Conservation (phyloP, 208 protist species). For the Phytomonas francai region DNA sequence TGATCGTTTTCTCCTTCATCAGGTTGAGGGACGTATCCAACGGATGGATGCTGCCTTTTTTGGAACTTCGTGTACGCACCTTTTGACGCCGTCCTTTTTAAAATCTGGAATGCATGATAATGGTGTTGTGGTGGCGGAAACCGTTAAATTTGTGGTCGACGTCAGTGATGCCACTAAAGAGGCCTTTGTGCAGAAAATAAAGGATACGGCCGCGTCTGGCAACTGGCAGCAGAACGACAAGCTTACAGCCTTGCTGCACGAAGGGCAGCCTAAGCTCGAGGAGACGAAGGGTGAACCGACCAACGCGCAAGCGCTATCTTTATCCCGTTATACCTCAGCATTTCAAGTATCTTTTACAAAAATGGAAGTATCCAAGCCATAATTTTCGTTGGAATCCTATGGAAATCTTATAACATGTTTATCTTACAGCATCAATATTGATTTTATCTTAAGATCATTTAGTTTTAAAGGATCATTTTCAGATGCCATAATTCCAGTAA, state of each 20-base stretch:
- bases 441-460: too few species aligned
- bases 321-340: neutral
- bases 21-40: conserved; percentile 18
- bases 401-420: too few species aligned
- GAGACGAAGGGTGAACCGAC: neutral
- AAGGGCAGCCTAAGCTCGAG: conserved; percentile 36
- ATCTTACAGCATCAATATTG: too few species aligned
- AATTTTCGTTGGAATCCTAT: too few species aligned
- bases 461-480: too few species aligned
- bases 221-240: conserved; percentile 34
- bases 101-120: conserved; percentile 28
- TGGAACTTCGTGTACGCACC: conserved; percentile 66
- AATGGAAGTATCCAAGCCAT: too few species aligned
- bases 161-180: conserved; percentile 67
- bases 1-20: conserved; percentile 48
- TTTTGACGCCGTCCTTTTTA: conserved; percentile 49
- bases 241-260: conserved; percentile 42
- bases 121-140: conserved; percentile 75
- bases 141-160: conserved; percentile 88
- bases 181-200: conserved; percentile 60
- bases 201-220: conserved; percentile 26
- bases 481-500: too few species aligned
- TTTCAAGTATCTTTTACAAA: neutral
- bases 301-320: neutral
- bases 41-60: conserved; percentile 77